These are phyloP conservation scores for Blastobotrys peoriensis DNA, from an alignment of 805 yeast genomes.

Conservation along the genomic window DNA sequence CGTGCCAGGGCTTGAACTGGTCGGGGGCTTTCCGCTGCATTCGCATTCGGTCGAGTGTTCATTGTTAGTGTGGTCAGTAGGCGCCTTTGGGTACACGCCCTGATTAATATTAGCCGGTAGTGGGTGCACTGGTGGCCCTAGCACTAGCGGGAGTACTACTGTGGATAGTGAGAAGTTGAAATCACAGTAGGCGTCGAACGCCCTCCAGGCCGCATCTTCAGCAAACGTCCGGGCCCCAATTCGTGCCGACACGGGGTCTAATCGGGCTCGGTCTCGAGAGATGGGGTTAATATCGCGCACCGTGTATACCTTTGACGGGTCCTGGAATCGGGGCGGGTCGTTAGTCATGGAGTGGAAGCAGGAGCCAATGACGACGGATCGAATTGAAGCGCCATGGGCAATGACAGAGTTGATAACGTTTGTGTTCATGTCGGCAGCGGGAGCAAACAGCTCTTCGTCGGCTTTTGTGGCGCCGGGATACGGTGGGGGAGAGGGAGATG, in stretches of 20 bases:
- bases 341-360: slow-evolving; percentile 42
- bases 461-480: slow-evolving; percentile 28
- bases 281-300: slow-evolving; percentile 51
- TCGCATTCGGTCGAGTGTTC: neutral
- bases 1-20: neutral
- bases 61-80: neutral
- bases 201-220: slow-evolving; percentile 55
- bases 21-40: neutral
- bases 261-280: slow-evolving; percentile 41
- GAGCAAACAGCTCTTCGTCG: slow-evolving; percentile 47
- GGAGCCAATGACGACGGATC: slow-evolving; percentile 47
- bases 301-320: slow-evolving; percentile 33
- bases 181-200: slow-evolving; percentile 7
- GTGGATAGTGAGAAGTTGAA: slow-evolving; percentile 11
- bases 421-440: slow-evolving; percentile 52
- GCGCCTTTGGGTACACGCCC: neutral
- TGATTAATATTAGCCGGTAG: no score
- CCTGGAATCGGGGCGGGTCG: slow-evolving; percentile 33
- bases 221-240: slow-evolving; percentile 58
- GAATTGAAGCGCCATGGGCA: slow-evolving; percentile 36
- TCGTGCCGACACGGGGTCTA: slow-evolving; percentile 41
- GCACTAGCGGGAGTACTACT: slow-evolving; percentile 17
- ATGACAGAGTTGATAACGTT: slow-evolving; percentile 46
- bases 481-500: slow-evolving; percentile 47
- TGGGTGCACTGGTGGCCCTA: slow-evolving; percentile 18